Percentiles rank a stretch among this genome's conserved stretches.
phyloP scores from a whole-genome alignment of 768 basidiomycete species.

The Dentipellis fragilis region DNA sequence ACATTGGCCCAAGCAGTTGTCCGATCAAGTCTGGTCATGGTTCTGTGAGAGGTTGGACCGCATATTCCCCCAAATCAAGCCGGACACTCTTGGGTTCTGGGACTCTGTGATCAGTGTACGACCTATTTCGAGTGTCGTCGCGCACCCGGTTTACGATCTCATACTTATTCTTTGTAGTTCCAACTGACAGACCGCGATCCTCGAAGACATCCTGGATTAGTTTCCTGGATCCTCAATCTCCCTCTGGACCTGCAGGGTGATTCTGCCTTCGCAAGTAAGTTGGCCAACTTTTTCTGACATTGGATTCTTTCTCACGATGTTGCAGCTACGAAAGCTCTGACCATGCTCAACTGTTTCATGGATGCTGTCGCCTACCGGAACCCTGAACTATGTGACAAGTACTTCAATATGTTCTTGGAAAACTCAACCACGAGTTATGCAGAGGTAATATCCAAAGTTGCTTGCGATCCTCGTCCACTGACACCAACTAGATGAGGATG shows the following conservation, averaged over 20 bases:
- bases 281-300: constrained; percentile 1
- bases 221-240: constrained; percentile 68
- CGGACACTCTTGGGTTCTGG: constrained; percentile 77
- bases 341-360: constrained; percentile 55
- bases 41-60: constrained; percentile 44
- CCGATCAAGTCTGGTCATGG: constrained; percentile 66
- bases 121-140: background rate
- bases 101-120: constrained; percentile 52
- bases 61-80: constrained; percentile 69
- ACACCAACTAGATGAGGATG: constrained; percentile 3
- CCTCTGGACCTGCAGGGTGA: constrained; percentile 77
- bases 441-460: constrained; percentile 40
- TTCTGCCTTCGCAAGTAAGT: constrained; percentile 79
- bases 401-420: constrained; percentile 59
- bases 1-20: constrained; percentile 59
- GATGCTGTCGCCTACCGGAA: constrained; percentile 60
- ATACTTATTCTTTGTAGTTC: constrained; percentile 9
- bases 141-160: background rate
- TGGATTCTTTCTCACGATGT: background rate
- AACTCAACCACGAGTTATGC: constrained; percentile 78
- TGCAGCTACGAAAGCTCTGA: constrained; percentile 68
- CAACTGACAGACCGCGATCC: constrained; percentile 66
- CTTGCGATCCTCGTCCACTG: background rate
- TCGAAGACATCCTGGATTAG: constrained; percentile 58
- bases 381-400: constrained; percentile 54